phyloP scores from a whole-genome alignment of 805 yeast genomes.

The Teunomyces panamensis region DNA sequence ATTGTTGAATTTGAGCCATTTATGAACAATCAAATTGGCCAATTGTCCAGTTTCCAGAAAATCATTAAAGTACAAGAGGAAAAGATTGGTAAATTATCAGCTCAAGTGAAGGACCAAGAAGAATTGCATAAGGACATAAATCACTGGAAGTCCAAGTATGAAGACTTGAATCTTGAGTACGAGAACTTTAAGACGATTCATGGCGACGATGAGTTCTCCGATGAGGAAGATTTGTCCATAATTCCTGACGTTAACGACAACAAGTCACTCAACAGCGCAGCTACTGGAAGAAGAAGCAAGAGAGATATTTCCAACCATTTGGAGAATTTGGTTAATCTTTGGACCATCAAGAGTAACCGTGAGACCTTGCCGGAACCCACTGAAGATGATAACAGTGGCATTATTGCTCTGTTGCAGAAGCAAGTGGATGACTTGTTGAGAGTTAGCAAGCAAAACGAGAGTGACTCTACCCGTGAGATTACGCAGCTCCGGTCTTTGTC shows the following conservation, averaged over 20 bases:
- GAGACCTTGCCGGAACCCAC: constrained; percentile 9
- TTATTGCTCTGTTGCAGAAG: constrained; percentile 44
- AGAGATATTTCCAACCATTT: constrained; percentile 33
- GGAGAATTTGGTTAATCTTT: constrained; percentile 31
- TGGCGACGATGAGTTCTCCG: constrained; percentile 27
- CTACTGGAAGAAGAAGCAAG: constrained; percentile 21
- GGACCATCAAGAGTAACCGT: constrained; percentile 20
- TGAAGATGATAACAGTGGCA: constrained; percentile 13
- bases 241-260: constrained; percentile 13
- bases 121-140: constrained; percentile 43
- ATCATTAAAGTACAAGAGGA: constrained; percentile 53
- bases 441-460: constrained; percentile 40
- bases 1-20: constrained; percentile 49
- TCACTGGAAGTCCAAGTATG: constrained; percentile 47
- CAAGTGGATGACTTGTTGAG: constrained; percentile 56
- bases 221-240: constrained; percentile 20
- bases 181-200: constrained; percentile 37
- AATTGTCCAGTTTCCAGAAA: constrained; percentile 50
- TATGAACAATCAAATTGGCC: constrained; percentile 50
- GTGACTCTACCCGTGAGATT: constrained; percentile 25
- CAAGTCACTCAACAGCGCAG: constrained; percentile 21
- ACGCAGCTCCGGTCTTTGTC: constrained; percentile 34
- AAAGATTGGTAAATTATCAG: constrained; percentile 39
- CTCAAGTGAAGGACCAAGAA: constrained; percentile 43
- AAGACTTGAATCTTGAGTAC: constrained; percentile 43